Evolutionary conservation across 2,329 filamentous ascomycete genomes (phyloP), one percentile per base, ranked within the genome.

Genomic region (Trichophyton mentagrophytes): DNA sequence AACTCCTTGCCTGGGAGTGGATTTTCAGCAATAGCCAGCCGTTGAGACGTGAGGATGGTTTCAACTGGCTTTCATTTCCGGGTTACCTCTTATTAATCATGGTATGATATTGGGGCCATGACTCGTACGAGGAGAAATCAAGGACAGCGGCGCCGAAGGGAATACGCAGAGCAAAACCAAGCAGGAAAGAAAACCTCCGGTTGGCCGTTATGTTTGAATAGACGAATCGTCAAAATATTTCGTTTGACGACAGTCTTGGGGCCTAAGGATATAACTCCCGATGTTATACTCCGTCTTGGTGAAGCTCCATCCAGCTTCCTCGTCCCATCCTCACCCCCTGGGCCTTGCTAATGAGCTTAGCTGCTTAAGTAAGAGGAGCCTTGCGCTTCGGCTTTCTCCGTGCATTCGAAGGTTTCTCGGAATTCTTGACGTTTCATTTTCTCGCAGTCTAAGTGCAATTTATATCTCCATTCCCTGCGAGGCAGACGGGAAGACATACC

Each of bases 291-390:
- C 49, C 49, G 49, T 30, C 27, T 53, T 53, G 5, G 13, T n/a
- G 13, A 17, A 25, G 13, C 15, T 38, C 33, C 33, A 38, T 38
- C 33, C 33, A 38, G 33, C 33, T 38, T 38, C 33, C 9, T 38
- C 33, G 13, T 38, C 33, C 11, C 27, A 30, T 53, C 25, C 27
- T 30, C 47, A 8, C 27, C 22, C 49, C 27, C 33, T 38, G 33
- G 3, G 49, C 17, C 49, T 25, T 53, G 22, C 49, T 47, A 3
- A 53, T n/a, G 49, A 30, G 49, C 49, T 53, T 53, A 53, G 49
- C 49, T 53, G 49, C 49, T 53, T 53, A 53, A 53, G 49, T 53
- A 53, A 53, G 49, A 33, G 27, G 11, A 44, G 40, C 40, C 40
- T n/a, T 22, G 22, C 13, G 5, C 27, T 30, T 53, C 49, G 49